Evolutionary conservation across 768 basidiomycete genomes (phyloP).

Genomic region (Hirschioporus abietinus): DNA sequence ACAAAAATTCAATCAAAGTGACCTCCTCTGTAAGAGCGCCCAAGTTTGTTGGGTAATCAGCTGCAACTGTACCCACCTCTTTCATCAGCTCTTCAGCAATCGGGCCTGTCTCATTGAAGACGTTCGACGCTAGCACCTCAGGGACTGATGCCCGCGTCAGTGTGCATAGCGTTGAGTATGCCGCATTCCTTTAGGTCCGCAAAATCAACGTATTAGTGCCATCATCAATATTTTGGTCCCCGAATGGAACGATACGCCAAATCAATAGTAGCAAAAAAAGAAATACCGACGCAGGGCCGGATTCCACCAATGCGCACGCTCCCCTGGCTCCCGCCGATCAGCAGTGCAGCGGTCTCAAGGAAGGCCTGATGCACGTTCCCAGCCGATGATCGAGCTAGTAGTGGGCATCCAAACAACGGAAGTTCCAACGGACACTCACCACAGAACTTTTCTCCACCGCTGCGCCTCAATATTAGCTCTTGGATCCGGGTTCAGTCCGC

Average conservation of each 20-base stretch:
- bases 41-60: not conserved
- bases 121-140: conserved; percentile 19
- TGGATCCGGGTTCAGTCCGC: conserved; percentile 18
- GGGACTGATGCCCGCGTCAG: conserved; percentile 20
- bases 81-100: conserved; percentile 19
- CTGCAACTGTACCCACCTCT: conserved; percentile 17
- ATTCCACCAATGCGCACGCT: not conserved
- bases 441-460: conserved; percentile 26
- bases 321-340: not conserved
- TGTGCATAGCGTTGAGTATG: conserved; percentile 27
- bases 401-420: conserved; percentile 6
- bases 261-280: not conserved
- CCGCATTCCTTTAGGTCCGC: conserved; percentile 22
- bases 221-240: conserved; percentile 1
- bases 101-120: conserved; percentile 14
- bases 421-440: conserved; percentile 13
- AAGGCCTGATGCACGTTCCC: not conserved
- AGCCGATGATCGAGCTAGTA: not conserved
- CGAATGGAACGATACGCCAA: not conserved
- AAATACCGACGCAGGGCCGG: conserved; percentile 2
- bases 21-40: not conserved
- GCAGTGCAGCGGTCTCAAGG: not conserved
- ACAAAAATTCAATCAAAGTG: not conserved
- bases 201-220: not conserved
- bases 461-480: conserved; percentile 23